Conservation (phyloP, 2,329 filamentous ascomycete genomes). For the Calonectria montana region DNA sequence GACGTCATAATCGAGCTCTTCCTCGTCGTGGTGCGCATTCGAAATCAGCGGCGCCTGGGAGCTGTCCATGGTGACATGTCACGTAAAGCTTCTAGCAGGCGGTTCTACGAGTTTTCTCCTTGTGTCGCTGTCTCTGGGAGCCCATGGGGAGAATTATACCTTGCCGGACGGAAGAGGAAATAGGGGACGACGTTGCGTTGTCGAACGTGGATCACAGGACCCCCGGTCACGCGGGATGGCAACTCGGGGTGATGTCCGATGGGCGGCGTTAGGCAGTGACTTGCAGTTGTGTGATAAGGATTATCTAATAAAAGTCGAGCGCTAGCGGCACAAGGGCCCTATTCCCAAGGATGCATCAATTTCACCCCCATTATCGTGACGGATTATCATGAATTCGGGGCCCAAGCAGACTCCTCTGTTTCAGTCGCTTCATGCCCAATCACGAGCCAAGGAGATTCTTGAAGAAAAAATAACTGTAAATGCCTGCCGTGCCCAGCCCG, state of each 20-base stretch:
- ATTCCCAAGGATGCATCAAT: background rate
- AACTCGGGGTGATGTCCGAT: conserved; percentile 21
- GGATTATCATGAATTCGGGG: background rate
- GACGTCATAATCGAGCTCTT: conserved; percentile 47
- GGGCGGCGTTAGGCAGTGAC: conserved; percentile 13
- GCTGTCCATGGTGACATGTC: conserved; percentile 47
- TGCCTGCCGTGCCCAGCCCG: conserved; percentile 43
- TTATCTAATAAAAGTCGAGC: conserved; percentile 17
- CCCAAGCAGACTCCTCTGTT: background rate
- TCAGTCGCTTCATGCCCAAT: background rate
- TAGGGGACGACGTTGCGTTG: conserved; percentile 20
- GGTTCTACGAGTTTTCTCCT: background rate
- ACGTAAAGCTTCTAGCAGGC: background rate
- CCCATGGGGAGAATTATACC: conserved; percentile 27
- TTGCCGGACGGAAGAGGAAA: conserved; percentile 10
- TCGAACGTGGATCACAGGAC: conserved; percentile 34
- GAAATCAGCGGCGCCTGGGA: conserved; percentile 54
- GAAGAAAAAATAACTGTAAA: conserved; percentile 44
- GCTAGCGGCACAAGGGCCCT: conserved; percentile 14
- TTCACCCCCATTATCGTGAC: background rate
- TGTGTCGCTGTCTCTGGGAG: conserved; percentile 11
- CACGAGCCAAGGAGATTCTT: conserved; percentile 26
- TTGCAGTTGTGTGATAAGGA: background rate
- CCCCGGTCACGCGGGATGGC: conserved; percentile 38
- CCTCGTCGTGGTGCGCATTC: conserved; percentile 41